These are phyloP conservation scores for Fusarium nodosum DNA, from an alignment of 2,329 filamentous ascomycete genomes.

Conservation along the genomic window DNA sequence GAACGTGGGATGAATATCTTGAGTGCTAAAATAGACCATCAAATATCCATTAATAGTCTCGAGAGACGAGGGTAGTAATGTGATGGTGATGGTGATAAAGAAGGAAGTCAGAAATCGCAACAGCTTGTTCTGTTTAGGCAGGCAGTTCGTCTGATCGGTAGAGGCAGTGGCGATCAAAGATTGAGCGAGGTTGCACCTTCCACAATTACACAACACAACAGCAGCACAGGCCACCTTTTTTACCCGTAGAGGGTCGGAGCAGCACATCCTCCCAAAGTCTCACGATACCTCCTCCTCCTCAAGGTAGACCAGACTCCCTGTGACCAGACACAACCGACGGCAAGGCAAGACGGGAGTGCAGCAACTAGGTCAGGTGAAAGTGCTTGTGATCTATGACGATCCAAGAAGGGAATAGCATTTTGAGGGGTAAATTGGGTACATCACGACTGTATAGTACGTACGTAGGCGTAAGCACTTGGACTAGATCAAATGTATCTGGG, in stretches of 20 bases:
- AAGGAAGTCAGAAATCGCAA: background rate
- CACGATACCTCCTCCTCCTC: conserved; percentile 10
- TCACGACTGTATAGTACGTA: background rate
- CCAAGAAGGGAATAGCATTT: conserved; percentile 38
- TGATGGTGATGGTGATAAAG: background rate
- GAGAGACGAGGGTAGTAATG: background rate
- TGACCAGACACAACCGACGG: conserved; percentile 16
- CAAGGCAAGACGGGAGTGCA: conserved; percentile 10
- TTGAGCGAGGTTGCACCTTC: conserved; percentile 25
- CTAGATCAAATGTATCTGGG: conserved; percentile 11
- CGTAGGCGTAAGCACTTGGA: background rate
- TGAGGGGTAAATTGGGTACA: conserved; percentile 36
- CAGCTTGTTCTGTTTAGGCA: background rate
- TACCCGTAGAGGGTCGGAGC: conserved; percentile 1
- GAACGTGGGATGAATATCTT: conserved; percentile 42
- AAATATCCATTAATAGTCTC: background rate
- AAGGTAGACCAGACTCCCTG: conserved; percentile 3
- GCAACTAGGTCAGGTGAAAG: conserved; percentile 43
- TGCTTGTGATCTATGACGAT: conserved; percentile 38
- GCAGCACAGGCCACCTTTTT: conserved; percentile 11
- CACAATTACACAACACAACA: conserved; percentile 14
- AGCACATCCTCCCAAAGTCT: background rate
- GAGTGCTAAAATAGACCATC: conserved; percentile 24
- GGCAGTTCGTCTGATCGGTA: background rate
- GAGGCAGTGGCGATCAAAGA: conserved; percentile 1